Percentiles rank a stretch among this genome's conserved stretches.
Conservation (phyloP, 1,139 yeast genomes). For the Diutina mesorugosa region DNA sequence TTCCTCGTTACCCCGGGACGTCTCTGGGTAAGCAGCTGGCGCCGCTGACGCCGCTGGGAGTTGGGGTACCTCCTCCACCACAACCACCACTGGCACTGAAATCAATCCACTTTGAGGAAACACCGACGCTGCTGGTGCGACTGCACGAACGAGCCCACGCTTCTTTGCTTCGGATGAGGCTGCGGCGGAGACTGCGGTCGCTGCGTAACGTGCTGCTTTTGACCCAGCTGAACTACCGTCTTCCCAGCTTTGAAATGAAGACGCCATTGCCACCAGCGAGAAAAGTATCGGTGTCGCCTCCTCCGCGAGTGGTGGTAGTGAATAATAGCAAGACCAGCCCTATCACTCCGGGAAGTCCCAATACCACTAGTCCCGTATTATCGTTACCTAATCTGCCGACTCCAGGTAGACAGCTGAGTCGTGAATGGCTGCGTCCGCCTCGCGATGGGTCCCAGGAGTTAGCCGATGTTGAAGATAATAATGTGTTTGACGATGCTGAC, state of each 20-base stretch:
- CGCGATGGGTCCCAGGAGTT: not conserved
- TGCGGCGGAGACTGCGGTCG: slow-evolving; percentile 43
- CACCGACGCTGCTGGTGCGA: slow-evolving; percentile 13
- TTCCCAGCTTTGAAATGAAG: slow-evolving; percentile 13
- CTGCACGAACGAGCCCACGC: slow-evolving; percentile 58
- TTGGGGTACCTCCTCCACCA: not conserved
- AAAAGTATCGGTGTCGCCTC: not conserved
- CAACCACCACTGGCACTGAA: not conserved
- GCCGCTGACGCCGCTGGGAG: not conserved
- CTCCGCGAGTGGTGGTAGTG: not conserved
- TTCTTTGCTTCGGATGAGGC: slow-evolving; percentile 48
- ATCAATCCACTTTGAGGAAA: slow-evolving; percentile 5
- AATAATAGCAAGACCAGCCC: not conserved
- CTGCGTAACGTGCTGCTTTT: slow-evolving; percentile 18
- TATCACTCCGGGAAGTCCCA: not conserved
- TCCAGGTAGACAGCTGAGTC: not conserved
- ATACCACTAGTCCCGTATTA: no score
- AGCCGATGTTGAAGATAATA: not conserved
- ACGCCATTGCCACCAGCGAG: slow-evolving; percentile 8
- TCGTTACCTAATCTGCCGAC: not conserved
- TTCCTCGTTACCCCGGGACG: not conserved
- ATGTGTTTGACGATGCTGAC: not conserved
- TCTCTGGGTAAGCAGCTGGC: not conserved
- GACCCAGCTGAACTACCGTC: slow-evolving; percentile 12
- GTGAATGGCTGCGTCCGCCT: not conserved